Conservation (phyloP, 768 basidiomycete species). For the Lentinula sp. region DNA sequence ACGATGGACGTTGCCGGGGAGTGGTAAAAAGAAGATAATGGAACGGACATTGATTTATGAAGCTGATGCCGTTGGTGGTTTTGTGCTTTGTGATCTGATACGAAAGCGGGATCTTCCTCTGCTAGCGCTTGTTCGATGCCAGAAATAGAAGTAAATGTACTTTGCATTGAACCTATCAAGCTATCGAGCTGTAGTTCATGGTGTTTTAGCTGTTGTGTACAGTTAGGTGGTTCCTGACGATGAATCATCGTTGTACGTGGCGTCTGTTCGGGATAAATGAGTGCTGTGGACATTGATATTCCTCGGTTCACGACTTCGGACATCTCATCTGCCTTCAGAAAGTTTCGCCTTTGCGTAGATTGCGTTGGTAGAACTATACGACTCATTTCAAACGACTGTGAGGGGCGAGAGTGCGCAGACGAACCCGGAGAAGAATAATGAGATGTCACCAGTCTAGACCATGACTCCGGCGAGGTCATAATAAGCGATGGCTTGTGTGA, state of each 20-base stretch:
- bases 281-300: not conserved
- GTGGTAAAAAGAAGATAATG: not conserved
- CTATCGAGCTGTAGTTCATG: too few species aligned
- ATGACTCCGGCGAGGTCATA: not conserved
- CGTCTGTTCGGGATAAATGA: not conserved
- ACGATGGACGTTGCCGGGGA: not conserved
- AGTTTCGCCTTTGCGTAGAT: not conserved
- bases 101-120: not conserved
- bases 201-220: not conserved
- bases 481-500: not conserved
- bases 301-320: not conserved
- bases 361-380: not conserved
- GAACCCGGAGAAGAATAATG: not conserved
- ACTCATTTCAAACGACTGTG: not conserved
- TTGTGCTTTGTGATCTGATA: not conserved
- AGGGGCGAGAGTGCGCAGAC: not conserved
- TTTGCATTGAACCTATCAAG: not conserved
- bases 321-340: not conserved
- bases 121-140: not conserved
- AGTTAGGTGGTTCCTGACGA: not conserved
- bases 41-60: not conserved
- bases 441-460: not conserved
- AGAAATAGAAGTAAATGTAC: not conserved
- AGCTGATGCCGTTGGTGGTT: not conserved
- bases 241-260: not conserved